A percentile compares a stretch with the other conserved stretches of the same genome.
These are phyloP conservation scores for Macrolepiota albuminosa DNA, from an alignment of 768 basidiomycete genomes.

Conservation along the genomic window DNA sequence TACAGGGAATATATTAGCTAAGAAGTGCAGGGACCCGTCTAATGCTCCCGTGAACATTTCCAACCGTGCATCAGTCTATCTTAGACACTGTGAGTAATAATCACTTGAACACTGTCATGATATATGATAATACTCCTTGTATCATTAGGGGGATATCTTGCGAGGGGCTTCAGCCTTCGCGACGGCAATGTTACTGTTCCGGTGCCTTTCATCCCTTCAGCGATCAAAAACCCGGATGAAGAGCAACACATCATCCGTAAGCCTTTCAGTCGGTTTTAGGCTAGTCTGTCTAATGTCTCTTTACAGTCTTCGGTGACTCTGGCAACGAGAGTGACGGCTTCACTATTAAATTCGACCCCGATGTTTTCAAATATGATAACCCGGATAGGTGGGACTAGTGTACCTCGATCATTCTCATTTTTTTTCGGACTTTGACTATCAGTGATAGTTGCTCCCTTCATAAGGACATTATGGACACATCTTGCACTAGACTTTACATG, in stretches of 20 bases:
- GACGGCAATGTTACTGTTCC: conserved; percentile 29
- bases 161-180: conserved; percentile 30
- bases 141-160: conserved; percentile 26
- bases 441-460: not conserved
- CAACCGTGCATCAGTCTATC: conserved; percentile 29
- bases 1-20: not conserved
- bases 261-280: conserved; percentile 6
- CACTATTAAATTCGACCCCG: conserved; percentile 20
- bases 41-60: conserved; percentile 37
- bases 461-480: conserved; percentile 4
- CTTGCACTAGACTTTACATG: not conserved
- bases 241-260: conserved; percentile 39
- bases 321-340: conserved; percentile 38
- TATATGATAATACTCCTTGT: not conserved
- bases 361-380: not conserved
- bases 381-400: not conserved
- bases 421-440: conserved; percentile 1
- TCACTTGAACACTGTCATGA: not conserved
- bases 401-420: not conserved
- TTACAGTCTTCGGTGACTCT: conserved; percentile 46
- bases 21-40: conserved; percentile 31
- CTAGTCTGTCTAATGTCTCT: not conserved
- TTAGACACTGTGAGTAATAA: conserved; percentile 25
- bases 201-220: conserved; percentile 30
- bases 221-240: conserved; percentile 6